phyloP scores from a whole-genome alignment of 2,329 filamentous ascomycete species.

The Didymosphaeria variabile region DNA sequence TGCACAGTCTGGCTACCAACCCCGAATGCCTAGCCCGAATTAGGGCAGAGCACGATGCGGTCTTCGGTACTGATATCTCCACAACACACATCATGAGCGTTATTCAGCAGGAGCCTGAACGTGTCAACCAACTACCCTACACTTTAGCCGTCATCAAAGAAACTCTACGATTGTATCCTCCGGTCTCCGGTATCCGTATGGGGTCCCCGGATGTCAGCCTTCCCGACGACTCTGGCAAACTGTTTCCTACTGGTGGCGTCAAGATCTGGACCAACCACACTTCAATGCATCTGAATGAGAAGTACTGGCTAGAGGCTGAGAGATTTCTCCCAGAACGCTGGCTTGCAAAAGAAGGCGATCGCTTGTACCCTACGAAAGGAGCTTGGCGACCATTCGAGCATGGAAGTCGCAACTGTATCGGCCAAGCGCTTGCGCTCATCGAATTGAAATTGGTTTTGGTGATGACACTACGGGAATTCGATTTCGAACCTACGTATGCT shows the following conservation, averaged over 20 bases:
- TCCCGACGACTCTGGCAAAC: slow-evolving; percentile 4
- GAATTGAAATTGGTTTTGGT: slow-evolving; percentile 15
- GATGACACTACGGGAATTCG: slow-evolving; percentile 10
- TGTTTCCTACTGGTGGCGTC: slow-evolving; percentile 20
- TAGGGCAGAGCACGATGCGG: slow-evolving; percentile 35
- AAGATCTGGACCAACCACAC: slow-evolving; percentile 16
- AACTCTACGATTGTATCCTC: slow-evolving; percentile 37
- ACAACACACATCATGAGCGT: slow-evolving; percentile 40
- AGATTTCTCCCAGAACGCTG: slow-evolving; percentile 29
- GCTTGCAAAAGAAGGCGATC: slow-evolving; percentile 18
- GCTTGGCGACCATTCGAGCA: slow-evolving; percentile 49
- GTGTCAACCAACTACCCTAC: slow-evolving; percentile 36
- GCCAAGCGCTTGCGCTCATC: slow-evolving; percentile 16
- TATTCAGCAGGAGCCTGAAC: slow-evolving; percentile 36
- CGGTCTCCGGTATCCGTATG: slow-evolving; percentile 37
- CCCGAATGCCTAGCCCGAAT: slow-evolving; percentile 26
- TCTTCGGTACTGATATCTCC: slow-evolving; percentile 30
- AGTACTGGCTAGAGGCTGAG: slow-evolving; percentile 19
- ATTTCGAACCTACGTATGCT: slow-evolving; percentile 4
- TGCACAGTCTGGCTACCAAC: slow-evolving; percentile 29
- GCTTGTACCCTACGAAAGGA: slow-evolving; percentile 14
- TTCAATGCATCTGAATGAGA: slow-evolving; percentile 24
- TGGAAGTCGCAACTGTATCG: slow-evolving; percentile 55
- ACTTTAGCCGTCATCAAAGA: slow-evolving; percentile 26
- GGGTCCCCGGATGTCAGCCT: slow-evolving; percentile 8